These are phyloP conservation scores for Kuraishia cidri DNA, from an alignment of 805 yeast species.

Conservation along the genomic window DNA sequence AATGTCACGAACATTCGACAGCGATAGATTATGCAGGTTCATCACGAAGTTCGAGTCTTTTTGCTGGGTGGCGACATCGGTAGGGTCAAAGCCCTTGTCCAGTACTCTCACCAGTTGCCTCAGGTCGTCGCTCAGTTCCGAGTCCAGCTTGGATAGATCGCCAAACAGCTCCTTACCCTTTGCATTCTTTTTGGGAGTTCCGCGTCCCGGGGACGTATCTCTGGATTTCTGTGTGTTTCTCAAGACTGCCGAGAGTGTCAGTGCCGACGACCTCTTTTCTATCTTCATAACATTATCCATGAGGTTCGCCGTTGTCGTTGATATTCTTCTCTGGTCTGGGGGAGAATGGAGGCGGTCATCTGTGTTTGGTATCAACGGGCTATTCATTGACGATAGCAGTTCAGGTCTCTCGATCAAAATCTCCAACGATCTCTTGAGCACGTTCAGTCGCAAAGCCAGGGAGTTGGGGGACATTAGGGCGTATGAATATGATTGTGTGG, in stretches of 20 bases:
- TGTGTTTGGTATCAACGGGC: not conserved
- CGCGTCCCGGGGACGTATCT: not conserved
- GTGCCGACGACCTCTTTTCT: constrained; percentile 34
- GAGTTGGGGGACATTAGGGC: constrained; percentile 79
- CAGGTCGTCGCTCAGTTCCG: constrained; percentile 28
- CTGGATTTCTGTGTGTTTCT: constrained; percentile 19
- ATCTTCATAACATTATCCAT: constrained; percentile 18
- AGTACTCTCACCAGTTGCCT: constrained; percentile 39
- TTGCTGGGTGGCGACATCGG: constrained; percentile 17
- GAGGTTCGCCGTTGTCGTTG: constrained; percentile 4
- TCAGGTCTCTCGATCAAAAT: constrained; percentile 61
- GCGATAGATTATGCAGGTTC: constrained; percentile 48
- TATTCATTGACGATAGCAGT: constrained; percentile 18
- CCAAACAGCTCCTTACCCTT: not conserved
- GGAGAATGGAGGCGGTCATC: not conserved
- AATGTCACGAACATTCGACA: constrained; percentile 26
- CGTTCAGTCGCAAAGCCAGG: constrained; percentile 64
- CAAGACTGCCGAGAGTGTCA: constrained; percentile 36
- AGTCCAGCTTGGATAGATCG: constrained; percentile 8
- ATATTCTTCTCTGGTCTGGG: constrained; percentile 6
- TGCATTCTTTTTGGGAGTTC: not conserved
- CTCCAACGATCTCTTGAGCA: constrained; percentile 67
- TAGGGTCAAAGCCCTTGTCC: constrained; percentile 22
- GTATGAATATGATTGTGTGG: constrained; percentile 80
- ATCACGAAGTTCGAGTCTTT: constrained; percentile 30